Evolutionary conservation across 495 filamentous ascomycete species (phyloP).

Genomic region (Daldinia concentrica): DNA sequence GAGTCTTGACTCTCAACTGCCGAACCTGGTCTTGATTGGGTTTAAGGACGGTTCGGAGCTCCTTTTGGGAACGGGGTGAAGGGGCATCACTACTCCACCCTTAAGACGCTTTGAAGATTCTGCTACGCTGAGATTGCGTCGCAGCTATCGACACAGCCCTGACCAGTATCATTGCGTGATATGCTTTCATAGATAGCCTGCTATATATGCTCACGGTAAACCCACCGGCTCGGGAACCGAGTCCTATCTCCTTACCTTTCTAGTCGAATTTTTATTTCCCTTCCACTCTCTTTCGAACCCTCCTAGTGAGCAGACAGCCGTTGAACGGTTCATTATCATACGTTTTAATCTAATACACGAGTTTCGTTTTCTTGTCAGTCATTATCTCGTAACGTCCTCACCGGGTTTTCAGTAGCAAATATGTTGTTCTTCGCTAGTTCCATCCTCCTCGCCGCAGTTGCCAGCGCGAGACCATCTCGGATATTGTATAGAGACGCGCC

Average conservation of each 20-base stretch:
- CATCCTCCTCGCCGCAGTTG: constrained; percentile 19
- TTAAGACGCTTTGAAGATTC: neutral
- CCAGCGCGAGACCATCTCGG: constrained; percentile 24
- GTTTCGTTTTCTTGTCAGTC: constrained; percentile 8
- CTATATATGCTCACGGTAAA: constrained; percentile 23
- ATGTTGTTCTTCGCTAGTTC: constrained; percentile 25
- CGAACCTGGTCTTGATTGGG: constrained; percentile 2
- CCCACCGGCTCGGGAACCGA: constrained; percentile 3
- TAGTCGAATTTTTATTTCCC: constrained; percentile 15
- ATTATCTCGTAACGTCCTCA: constrained; percentile 2
- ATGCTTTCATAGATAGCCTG: neutral
- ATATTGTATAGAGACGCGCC: constrained; percentile 13
- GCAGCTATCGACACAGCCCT: constrained; percentile 8
- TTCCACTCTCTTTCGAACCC: constrained; percentile 6
- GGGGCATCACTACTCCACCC: neutral
- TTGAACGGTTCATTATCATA: constrained; percentile 36
- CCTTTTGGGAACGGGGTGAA: constrained; percentile 1
- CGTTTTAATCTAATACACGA: constrained; percentile 24
- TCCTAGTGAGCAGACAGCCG: constrained; percentile 27
- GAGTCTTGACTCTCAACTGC: constrained; percentile 7
- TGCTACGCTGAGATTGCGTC: constrained; percentile 19
- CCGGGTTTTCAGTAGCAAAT: neutral
- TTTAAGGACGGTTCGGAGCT: neutral
- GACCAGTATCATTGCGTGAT: neutral
- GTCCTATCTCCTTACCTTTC: neutral